These are phyloP conservation scores for Mrakia hoshinonis DNA, from an alignment of 768 basidiomycete genomes.

Conservation along the genomic window DNA sequence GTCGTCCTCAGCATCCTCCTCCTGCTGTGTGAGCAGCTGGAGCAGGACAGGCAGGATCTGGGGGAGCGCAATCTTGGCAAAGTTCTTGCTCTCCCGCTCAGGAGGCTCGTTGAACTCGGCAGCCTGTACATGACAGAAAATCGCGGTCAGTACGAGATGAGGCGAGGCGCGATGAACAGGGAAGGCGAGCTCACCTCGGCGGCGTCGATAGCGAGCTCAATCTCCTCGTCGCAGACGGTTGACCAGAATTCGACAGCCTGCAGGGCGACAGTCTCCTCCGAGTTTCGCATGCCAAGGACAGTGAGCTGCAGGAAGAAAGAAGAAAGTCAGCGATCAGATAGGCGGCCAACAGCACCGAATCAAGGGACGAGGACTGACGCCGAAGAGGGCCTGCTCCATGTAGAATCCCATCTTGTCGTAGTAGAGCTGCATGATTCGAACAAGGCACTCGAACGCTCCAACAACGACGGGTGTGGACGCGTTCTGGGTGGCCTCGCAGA, in stretches of 20 bases:
- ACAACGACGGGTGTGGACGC: constrained; percentile 71
- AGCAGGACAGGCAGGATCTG: constrained; percentile 92
- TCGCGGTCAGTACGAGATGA: not conserved
- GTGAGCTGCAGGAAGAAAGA: constrained; percentile 57
- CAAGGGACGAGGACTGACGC: constrained; percentile 52
- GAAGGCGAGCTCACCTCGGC: constrained; percentile 55
- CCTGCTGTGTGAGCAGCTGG: constrained; percentile 77
- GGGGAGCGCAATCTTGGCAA: constrained; percentile 86
- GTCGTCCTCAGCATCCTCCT: constrained; percentile 94
- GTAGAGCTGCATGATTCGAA: constrained; percentile 93
- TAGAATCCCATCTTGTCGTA: constrained; percentile 99
- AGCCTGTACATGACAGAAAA: constrained; percentile 49
- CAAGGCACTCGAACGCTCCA: constrained; percentile 90
- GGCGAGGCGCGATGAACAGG: not conserved
- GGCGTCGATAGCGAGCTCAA: constrained; percentile 81
- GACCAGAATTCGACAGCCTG: constrained; percentile 99
- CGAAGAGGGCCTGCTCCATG: constrained; percentile 98
- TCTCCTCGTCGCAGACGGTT: constrained; percentile 95
- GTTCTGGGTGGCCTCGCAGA: constrained; percentile 95
- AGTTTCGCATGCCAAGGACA: constrained; percentile 92
- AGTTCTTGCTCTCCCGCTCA: constrained; percentile 75
- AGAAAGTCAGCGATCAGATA: constrained; percentile 15
- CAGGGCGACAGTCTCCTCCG: constrained; percentile 79
- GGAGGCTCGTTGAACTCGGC: constrained; percentile 80
- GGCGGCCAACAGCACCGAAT: too few species aligned